phyloP scores from a whole-genome alignment of 1,139 yeast genomes.

The Martiniozyma asiatica region DNA sequence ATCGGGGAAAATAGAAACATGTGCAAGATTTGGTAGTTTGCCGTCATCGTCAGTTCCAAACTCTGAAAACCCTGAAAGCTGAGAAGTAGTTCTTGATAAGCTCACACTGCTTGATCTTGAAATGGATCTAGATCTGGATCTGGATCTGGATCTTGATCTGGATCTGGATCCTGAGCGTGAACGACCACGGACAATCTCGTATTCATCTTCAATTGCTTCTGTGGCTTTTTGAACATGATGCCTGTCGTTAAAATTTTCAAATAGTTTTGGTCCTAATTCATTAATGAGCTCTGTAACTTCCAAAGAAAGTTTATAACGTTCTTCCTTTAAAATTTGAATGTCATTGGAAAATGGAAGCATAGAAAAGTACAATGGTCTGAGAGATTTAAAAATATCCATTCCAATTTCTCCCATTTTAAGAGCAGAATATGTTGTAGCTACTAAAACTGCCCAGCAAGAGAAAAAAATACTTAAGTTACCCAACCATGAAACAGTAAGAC shows the following conservation, averaged over 20 bases:
- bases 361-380: conserved; percentile 50
- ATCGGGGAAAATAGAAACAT: conserved; percentile 22
- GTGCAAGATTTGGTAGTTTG: conserved; percentile 18
- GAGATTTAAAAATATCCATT: conserved; percentile 56
- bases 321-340: conserved; percentile 37
- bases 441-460: conserved; percentile 34
- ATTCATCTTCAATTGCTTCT: conserved; percentile 17
- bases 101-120: too few relatives aligned
- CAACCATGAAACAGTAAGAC: conserved; percentile 22
- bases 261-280: conserved; percentile 50
- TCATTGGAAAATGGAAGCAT: conserved; percentile 35
- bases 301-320: conserved; percentile 35
- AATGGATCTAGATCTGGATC: conserved; percentile 9
- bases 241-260: conserved; percentile 32
- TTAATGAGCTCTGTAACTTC: conserved; percentile 48
- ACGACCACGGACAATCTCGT: conserved; percentile 7
- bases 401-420: conserved; percentile 67
- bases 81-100: conserved; percentile 11
- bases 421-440: conserved; percentile 57
- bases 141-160: conserved; percentile 15
- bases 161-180: conserved; percentile 11
- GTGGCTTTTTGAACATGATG: conserved; percentile 12
- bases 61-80: conserved; percentile 19
- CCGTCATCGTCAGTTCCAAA: conserved; percentile 10
- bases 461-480: conserved; percentile 30